Conservation (phyloP, 2,329 filamentous ascomycete species). For the Pseudonectria foliicola region DNA sequence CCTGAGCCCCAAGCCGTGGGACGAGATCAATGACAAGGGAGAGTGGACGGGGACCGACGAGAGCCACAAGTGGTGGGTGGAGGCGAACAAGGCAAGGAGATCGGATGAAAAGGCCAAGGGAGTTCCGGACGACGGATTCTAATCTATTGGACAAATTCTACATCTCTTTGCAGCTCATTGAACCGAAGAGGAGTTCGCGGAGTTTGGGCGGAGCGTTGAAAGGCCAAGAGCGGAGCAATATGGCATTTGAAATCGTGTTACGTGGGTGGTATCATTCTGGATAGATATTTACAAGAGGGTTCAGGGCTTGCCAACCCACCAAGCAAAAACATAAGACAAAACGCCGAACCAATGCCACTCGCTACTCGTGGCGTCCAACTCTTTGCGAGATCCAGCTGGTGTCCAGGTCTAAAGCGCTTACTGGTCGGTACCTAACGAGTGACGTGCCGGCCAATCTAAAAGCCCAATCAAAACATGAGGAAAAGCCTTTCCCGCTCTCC, state of each 20-base stretch:
- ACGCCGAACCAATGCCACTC: not conserved
- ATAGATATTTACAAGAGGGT: not conserved
- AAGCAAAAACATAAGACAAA: conserved; percentile 1
- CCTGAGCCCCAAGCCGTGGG: conserved; percentile 55
- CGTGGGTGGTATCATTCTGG: not conserved
- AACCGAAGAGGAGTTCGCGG: not conserved
- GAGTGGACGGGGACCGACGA: conserved; percentile 38
- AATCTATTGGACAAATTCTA: conserved; percentile 4
- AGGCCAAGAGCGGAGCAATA: too few species aligned
- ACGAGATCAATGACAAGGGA: conserved; percentile 39
- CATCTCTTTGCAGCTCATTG: too few species aligned
- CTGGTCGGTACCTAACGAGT: conserved; percentile 1
- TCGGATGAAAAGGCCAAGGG: conserved; percentile 32
- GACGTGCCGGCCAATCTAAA: not conserved
- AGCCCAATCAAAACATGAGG: too few species aligned
- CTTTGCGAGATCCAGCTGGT: conserved; percentile 1
- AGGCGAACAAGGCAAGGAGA: conserved; percentile 39
- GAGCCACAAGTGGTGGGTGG: conserved; percentile 51
- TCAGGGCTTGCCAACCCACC: not conserved
- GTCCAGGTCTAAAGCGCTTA: conserved; percentile 17
- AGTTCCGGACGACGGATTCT: conserved; percentile 24
- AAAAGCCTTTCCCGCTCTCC: too few species aligned
- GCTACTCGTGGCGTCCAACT: conserved; percentile 9
- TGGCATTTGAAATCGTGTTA: not conserved
- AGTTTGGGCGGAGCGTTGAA: conserved; percentile 2